Percentiles rank a stretch among this genome's conserved stretches.
Conservation (phyloP, 2,329 filamentous ascomycete species). For the Metarhizium robertsii region DNA sequence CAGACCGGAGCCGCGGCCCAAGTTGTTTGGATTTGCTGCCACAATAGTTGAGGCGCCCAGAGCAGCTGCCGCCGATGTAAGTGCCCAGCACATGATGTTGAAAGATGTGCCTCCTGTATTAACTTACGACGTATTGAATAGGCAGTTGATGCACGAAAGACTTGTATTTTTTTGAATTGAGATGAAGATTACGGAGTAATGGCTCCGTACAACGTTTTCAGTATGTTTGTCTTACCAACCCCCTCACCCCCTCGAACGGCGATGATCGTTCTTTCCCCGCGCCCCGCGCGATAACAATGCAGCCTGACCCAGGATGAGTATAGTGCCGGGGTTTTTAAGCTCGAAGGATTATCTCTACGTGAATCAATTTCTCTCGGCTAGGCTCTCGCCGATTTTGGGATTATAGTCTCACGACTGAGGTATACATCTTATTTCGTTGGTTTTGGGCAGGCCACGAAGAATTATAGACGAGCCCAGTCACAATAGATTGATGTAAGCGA, state of each 20-base stretch:
- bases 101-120: not conserved
- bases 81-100: not conserved
- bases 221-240: not conserved
- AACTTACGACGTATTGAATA: not conserved
- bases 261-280: not conserved
- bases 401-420: no score
- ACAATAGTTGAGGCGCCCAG: not conserved
- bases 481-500: no score
- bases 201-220: not conserved
- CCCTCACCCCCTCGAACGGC: not conserved
- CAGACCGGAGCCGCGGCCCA: not conserved
- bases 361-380: not conserved
- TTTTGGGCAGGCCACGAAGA: no score
- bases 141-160: not conserved
- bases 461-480: no score
- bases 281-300: not conserved
- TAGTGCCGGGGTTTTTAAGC: not conserved
- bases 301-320: not conserved
- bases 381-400: no score
- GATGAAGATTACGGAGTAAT: no score
- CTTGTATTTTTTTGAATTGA: no score
- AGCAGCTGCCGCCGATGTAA: not conserved
- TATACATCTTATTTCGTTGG: no score
- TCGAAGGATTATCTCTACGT: no score
- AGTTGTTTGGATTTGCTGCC: not conserved